Percentiles rank a stretch among this genome's conserved stretches.
These are phyloP conservation scores for Cytospora chrysosperma DNA, from an alignment of 2,329 filamentous ascomycete species.

Conservation along the genomic window DNA sequence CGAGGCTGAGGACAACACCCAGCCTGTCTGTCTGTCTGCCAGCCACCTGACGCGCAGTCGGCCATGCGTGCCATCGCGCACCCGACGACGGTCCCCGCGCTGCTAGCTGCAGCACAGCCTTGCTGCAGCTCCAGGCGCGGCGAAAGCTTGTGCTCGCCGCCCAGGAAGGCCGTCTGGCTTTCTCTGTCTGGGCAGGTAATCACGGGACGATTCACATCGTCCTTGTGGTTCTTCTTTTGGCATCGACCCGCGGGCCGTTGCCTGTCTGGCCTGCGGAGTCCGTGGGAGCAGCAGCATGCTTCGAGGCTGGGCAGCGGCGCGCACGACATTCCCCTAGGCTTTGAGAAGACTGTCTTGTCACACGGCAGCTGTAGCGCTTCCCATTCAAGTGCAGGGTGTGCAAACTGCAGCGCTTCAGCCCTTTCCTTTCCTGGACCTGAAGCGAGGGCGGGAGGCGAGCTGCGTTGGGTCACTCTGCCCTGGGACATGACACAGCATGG, in stretches of 20 bases:
- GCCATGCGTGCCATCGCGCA: not conserved
- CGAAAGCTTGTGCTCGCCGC: too few relatives aligned
- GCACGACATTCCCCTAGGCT: slow-evolving; percentile 2
- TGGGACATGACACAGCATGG: slow-evolving; percentile 16
- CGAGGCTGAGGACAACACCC: not conserved
- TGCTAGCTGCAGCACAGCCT: too few relatives aligned
- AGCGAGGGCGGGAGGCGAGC: slow-evolving; percentile 20
- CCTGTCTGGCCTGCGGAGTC: not conserved
- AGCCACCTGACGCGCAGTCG: not conserved
- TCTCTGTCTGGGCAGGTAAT: too few relatives aligned
- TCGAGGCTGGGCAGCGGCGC: not conserved
- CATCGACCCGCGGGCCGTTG: not conserved
- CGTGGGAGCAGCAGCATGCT: not conserved
- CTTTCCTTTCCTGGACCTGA: not conserved
- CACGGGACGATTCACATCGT: slow-evolving; percentile 1
- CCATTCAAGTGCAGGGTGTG: not conserved
- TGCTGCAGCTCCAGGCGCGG: too few relatives aligned
- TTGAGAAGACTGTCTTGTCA: slow-evolving; percentile 5
- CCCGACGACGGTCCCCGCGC: too few relatives aligned
- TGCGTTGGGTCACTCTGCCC: slow-evolving; percentile 7
- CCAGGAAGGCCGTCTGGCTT: too few relatives aligned
- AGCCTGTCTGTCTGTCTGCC: not conserved
- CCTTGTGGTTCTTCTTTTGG: too few relatives aligned
- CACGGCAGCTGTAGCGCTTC: slow-evolving; percentile 13
- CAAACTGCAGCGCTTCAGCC: slow-evolving; percentile 17